Conservation (phyloP, 352 stramenopile species). For the Globisporangium heterothallicum region DNA sequence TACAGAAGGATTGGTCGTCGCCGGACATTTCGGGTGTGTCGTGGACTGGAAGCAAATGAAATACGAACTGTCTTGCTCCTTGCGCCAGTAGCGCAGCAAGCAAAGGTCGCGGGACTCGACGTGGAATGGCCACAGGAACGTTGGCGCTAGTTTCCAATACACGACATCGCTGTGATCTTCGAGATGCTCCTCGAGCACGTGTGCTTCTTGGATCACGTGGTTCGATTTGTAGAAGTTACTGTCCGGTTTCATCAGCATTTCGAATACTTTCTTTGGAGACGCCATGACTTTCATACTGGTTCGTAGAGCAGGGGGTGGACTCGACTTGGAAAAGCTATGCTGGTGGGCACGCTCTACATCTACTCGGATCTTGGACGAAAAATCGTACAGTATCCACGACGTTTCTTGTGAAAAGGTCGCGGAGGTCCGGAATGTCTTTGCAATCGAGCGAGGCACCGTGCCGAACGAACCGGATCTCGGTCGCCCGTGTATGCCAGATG, state of each 20-base stretch:
- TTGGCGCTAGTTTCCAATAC: constrained; percentile 65
- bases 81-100: constrained; percentile 78
- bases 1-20: constrained; percentile 22
- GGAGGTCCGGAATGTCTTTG: constrained; percentile 71
- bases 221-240: constrained; percentile 72
- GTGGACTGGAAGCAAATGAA: constrained; percentile 88
- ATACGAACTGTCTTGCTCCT: constrained; percentile 74
- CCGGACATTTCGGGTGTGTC: constrained; percentile 49
- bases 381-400: constrained; percentile 71
- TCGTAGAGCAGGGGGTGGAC: constrained; percentile 48
- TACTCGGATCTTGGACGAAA: constrained; percentile 65
- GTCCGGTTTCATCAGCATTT: constrained; percentile 67
- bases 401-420: constrained; percentile 75
- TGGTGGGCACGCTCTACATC: constrained; percentile 52
- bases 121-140: constrained; percentile 68
- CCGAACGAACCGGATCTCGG: constrained; percentile 60
- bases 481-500: constrained; percentile 6
- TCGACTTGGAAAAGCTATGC: constrained; percentile 28
- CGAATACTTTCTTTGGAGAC: constrained; percentile 64
- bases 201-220: constrained; percentile 63
- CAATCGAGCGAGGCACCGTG: constrained; percentile 67
- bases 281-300: constrained; percentile 69
- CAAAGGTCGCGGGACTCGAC: constrained; percentile 69
- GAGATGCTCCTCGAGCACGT: constrained; percentile 57
- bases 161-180: constrained; percentile 76